phyloP scores from a whole-genome alignment of 2,329 filamentous ascomycete genomes.

The Colletotrichum sublineola region DNA sequence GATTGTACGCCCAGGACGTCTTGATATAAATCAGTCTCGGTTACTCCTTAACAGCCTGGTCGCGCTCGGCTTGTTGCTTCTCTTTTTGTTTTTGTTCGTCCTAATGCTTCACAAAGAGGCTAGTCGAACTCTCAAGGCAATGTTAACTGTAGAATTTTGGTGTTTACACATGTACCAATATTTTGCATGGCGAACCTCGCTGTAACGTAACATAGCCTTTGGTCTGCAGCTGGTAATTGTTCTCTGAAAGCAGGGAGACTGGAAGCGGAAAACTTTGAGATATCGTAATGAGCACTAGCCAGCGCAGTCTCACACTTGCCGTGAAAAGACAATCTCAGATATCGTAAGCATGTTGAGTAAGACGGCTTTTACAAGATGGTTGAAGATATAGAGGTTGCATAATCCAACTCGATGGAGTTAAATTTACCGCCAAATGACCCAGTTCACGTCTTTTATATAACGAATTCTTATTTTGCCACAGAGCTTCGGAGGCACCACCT shows the following conservation, averaged over 20 bases:
- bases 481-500: no score
- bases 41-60: no score
- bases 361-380: background rate
- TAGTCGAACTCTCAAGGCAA: no score
- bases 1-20: no score
- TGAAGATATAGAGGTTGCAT: background rate
- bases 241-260: background rate
- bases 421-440: background rate
- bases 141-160: no score
- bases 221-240: background rate
- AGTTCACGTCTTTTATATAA: background rate
- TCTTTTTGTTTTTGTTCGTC: no score
- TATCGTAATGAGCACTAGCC: background rate
- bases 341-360: background rate
- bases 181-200: background rate
- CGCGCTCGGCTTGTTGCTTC: no score
- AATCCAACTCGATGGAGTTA: background rate
- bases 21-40: no score
- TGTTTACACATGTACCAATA: no score
- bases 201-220: background rate
- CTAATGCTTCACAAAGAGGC: no score
- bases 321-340: background rate
- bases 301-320: background rate
- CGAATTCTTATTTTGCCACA: background rate
- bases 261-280: background rate